Conservation (phyloP, 1,139 yeast genomes). For the Yamadazyma atlantica region DNA sequence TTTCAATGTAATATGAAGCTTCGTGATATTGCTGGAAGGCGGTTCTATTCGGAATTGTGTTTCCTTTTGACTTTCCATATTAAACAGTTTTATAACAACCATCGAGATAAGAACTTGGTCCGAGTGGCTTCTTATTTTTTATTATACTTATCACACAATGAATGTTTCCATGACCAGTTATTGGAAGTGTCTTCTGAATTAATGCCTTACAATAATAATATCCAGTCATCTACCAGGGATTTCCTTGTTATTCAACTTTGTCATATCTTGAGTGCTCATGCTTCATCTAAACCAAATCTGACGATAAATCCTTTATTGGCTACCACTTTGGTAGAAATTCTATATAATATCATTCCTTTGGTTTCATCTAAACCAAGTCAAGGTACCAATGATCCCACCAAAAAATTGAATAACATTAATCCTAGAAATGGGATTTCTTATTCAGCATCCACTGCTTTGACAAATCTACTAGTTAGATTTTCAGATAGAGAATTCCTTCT, state of each 20-base stretch:
- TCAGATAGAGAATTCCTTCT: conserved; percentile 42
- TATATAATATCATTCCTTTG: conserved; percentile 60
- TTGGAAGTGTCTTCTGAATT: conserved; percentile 34
- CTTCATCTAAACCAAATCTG: conserved; percentile 8
- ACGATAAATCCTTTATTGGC: conserved; percentile 23
- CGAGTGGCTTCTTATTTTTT: conserved; percentile 62
- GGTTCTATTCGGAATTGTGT: conserved; percentile 54
- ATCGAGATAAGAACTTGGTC: conserved; percentile 45
- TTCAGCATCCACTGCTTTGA: conserved; percentile 54
- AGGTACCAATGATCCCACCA: conserved; percentile 24
- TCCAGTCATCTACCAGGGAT: conserved; percentile 56
- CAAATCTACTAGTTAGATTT: conserved; percentile 51
- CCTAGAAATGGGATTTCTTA: conserved; percentile 57
- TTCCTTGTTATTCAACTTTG: conserved; percentile 56
- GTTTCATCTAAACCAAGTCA: conserved; percentile 15
- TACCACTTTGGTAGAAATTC: conserved; percentile 52
- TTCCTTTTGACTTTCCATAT: conserved; percentile 59
- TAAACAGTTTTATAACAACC: conserved; percentile 36
- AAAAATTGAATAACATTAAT: conserved; percentile 31
- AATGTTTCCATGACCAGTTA: conserved; percentile 34
- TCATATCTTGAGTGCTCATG: conserved; percentile 16
- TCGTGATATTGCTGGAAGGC: conserved; percentile 46
- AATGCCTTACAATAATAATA: conserved; percentile 13
- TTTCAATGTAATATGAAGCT: conserved; percentile 67
- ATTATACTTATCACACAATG: conserved; percentile 59